phyloP scores from a whole-genome alignment of 1,284 basidiomycete genomes.

The Puccinia brachypodii region DNA sequence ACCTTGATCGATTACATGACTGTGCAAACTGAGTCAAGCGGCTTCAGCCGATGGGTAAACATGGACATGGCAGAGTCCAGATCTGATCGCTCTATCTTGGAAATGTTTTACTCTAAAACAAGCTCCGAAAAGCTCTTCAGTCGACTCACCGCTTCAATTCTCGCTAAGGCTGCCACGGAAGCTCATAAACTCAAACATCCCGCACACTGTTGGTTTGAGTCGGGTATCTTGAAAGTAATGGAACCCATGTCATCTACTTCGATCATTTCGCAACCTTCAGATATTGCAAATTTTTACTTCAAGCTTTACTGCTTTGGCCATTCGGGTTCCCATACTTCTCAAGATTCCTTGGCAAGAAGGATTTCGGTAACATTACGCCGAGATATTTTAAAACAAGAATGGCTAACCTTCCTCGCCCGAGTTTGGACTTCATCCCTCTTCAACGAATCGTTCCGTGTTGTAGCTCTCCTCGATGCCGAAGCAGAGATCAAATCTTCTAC shows the following conservation, averaged over 20 bases:
- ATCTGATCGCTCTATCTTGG: constrained; percentile 6
- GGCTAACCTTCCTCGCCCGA: constrained; percentile 35
- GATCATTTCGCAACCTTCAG: constrained; percentile 6
- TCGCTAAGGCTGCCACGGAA: constrained; percentile 9
- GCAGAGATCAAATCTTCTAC: constrained; percentile 21
- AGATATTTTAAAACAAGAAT: constrained; percentile 27
- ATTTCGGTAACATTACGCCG: constrained; percentile 1
- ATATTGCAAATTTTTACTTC: constrained; percentile 32
- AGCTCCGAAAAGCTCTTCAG: constrained; percentile 33
- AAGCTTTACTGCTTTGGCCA: constrained; percentile 32
- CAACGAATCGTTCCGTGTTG: constrained; percentile 15
- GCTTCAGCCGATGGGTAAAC: constrained; percentile 30
- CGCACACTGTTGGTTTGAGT: constrained; percentile 44
- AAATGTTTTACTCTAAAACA: constrained; percentile 36
- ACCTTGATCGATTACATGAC: constrained; percentile 32
- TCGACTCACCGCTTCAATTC: constrained; percentile 19
- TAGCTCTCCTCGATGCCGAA: constrained; percentile 41
- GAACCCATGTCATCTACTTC: neutral
- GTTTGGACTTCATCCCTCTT: constrained; percentile 43
- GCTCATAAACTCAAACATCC: constrained; percentile 12
- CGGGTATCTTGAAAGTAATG: constrained; percentile 18
- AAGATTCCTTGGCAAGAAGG: constrained; percentile 23
- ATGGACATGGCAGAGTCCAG: neutral
- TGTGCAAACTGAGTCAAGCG: neutral
- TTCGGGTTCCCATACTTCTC: neutral